These are phyloP conservation scores for Clavispora fructus DNA, from an alignment of 805 yeast genomes.

Conservation along the genomic window DNA sequence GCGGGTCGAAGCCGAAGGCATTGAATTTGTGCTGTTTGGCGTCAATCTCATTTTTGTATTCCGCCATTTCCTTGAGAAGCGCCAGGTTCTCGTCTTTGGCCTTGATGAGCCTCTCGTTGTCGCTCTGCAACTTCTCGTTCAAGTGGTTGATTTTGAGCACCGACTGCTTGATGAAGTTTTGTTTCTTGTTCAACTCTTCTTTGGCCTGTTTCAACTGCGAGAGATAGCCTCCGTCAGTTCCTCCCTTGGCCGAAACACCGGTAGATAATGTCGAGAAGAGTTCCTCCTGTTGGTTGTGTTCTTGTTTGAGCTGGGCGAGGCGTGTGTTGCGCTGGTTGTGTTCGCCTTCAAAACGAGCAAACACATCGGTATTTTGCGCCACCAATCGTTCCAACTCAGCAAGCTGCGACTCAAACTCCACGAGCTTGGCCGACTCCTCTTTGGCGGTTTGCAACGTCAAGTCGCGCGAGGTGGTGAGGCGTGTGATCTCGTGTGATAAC, in stretches of 20 bases:
- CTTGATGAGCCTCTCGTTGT: constrained; percentile 42
- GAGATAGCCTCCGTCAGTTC: constrained; percentile 68
- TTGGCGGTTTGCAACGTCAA: constrained; percentile 51
- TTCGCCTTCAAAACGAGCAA: constrained; percentile 39
- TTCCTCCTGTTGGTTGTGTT: constrained; percentile 63
- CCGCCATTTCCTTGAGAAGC: constrained; percentile 39
- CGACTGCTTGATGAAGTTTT: constrained; percentile 54
- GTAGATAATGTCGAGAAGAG: constrained; percentile 76
- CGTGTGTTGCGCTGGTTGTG: constrained; percentile 39
- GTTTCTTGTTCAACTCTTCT: constrained; percentile 46
- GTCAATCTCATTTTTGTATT: constrained; percentile 33
- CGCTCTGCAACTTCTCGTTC: constrained; percentile 44
- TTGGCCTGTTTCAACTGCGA: constrained; percentile 66
- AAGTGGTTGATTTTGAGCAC: constrained; percentile 56
- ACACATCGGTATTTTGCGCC: constrained; percentile 30
- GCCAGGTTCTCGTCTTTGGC: constrained; percentile 48
- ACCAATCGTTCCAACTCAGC: constrained; percentile 31
- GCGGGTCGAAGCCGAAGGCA: constrained; percentile 54
- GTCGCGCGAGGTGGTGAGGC: constrained; percentile 60
- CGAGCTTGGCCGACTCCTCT: constrained; percentile 31
- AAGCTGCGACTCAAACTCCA: constrained; percentile 21
- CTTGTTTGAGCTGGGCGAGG: constrained; percentile 43
- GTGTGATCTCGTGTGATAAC: constrained; percentile 57
- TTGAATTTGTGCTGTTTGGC: constrained; percentile 39
- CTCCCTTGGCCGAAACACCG: constrained; percentile 83